Evolutionary conservation across 306 rosid species (phyloP), one percentile per base, ranked within the genome.

Genomic region (Castanea mollissima): DNA sequence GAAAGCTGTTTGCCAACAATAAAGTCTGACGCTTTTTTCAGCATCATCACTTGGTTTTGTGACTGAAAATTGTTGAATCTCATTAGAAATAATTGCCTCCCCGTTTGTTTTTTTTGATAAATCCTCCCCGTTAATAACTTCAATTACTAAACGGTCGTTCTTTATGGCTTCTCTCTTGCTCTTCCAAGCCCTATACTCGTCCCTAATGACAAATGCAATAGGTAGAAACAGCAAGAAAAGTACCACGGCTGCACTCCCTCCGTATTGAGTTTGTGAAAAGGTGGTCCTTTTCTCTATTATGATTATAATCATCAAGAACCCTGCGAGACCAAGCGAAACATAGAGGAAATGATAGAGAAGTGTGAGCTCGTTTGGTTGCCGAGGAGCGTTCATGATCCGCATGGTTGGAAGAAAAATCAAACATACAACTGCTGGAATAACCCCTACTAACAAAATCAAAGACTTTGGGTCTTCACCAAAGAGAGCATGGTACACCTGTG

Each of bases 241-340:
- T 27, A 85, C 89, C 78, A 81, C 19, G 9, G 74, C 77, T n/a
- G 87, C 86, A 76, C 89, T 85, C 12, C 58, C 77, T 15, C 86
- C 88, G 41, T 60, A 89, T 60, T 83, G 90, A 4, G 18, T 23
- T 32, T 64, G 85, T 1, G 81, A 68, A 44, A 87, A 89, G 1
- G 19, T 21, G 18, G 62, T 77, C n/a, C 16, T 55, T 13, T 80
- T 84, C 18, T 89, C 55, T 5, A 81, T 18, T 2, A 89, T 87
- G 55, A 85, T 89, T 83, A 89, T 83, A 16, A 87, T 31, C 89
- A 87, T 89, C 10, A 89, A 65, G 63, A 87, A 89, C 35, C 90
- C 90, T 10, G 92, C 92, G 1, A 89, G 92, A 18, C 90, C 89
- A 19, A 89, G 92, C n/a, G 92, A 89, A 70, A 83, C 71, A 69